Evolutionary conservation across 225 moss, liverwort and hornwort species (phyloP).

Genomic region (Ulota crispa): DNA sequence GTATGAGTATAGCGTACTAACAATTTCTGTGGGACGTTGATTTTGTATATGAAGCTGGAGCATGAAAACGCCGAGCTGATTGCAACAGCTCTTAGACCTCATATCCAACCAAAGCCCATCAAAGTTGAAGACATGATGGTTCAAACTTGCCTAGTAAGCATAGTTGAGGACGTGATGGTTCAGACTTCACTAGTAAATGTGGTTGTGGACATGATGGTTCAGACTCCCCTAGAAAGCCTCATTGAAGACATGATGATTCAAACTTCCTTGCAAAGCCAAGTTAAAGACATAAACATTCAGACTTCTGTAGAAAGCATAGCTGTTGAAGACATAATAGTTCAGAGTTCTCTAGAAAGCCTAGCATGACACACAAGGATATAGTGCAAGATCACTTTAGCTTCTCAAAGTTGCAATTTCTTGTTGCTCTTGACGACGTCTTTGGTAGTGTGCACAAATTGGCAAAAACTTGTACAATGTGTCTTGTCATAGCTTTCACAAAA

Average conservation of each 20-base stretch:
- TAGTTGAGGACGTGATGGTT: conserved; percentile 25
- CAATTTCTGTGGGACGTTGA: background rate
- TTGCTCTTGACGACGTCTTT: conserved; percentile 21
- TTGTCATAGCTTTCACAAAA: no score
- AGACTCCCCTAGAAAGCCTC: conserved; percentile 1
- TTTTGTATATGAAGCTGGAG: conserved; percentile 55
- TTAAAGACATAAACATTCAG: background rate
- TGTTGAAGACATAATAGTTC: background rate
- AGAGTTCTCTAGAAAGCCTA: conserved; percentile 20
- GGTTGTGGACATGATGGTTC: background rate
- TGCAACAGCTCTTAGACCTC: conserved; percentile 49
- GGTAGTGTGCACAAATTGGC: no score
- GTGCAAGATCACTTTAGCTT: background rate
- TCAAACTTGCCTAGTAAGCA: background rate
- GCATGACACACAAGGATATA: background rate
- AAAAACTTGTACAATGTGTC: no score
- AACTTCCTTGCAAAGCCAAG: conserved; percentile 5
- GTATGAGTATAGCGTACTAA: background rate
- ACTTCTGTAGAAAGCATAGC: background rate
- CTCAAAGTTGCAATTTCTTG: conserved; percentile 34
- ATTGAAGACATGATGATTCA: conserved; percentile 21
- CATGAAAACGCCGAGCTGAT: conserved; percentile 66
- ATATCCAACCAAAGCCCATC: conserved; percentile 4
- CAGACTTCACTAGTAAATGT: background rate
- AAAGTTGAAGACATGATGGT: conserved; percentile 28